Evolutionary conservation across 768 basidiomycete species (phyloP).

Genomic region (Termitomyces sp.): DNA sequence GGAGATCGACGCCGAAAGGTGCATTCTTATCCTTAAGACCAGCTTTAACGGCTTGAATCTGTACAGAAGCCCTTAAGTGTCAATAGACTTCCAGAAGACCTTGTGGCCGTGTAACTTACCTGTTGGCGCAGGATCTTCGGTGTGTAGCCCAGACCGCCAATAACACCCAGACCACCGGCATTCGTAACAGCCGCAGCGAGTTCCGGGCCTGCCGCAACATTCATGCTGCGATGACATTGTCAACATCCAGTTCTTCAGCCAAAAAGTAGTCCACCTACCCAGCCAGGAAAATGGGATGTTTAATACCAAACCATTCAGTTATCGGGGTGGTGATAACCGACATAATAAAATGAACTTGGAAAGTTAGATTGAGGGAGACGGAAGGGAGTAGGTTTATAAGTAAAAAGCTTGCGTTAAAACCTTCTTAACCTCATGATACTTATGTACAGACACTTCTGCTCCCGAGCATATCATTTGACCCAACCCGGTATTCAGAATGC

Average conservation of each 20-base stretch:
- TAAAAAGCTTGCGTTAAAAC: neutral
- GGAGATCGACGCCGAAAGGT: constrained; percentile 90
- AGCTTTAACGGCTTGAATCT: constrained; percentile 75
- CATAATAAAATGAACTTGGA: constrained; percentile 33
- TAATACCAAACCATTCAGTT: constrained; percentile 84
- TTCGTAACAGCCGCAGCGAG: constrained; percentile 93
- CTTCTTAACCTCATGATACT: constrained; percentile 12
- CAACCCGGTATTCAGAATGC: neutral
- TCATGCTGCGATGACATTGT: constrained; percentile 34
- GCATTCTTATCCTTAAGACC: constrained; percentile 69
- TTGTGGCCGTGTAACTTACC: constrained; percentile 35
- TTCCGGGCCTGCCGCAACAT: constrained; percentile 58
- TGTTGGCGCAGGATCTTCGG: constrained; percentile 78
- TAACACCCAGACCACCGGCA: constrained; percentile 89
- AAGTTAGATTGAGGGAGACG: neutral
- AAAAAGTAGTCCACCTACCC: constrained; percentile 36
- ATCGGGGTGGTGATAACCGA: constrained; percentile 77
- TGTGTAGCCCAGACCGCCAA: constrained; percentile 87
- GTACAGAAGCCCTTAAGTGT: constrained; percentile 6
- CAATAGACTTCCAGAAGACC: neutral
- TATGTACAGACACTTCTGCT: neutral
- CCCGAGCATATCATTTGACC: constrained; percentile 3
- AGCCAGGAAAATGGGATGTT: constrained; percentile 85
- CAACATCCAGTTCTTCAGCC: neutral
- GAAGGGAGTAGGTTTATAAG: constrained; percentile 10